Evolutionary conservation across 768 basidiomycete species (phyloP), one percentile per base, ranked within the genome.

Genomic region (Mycena polygramma): DNA sequence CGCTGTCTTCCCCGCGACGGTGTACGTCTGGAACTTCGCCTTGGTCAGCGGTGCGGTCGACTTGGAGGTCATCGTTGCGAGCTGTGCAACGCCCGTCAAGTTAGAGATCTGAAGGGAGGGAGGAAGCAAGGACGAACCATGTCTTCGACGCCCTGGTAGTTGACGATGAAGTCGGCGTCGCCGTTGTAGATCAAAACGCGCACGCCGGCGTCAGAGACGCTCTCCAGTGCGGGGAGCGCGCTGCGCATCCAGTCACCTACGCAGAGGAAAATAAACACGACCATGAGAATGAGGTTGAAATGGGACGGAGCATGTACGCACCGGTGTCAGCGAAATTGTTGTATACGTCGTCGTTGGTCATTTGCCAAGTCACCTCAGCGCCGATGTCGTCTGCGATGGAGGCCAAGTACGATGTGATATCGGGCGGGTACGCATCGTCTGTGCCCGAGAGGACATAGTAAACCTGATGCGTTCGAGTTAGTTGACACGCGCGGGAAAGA

Each of bases 131-230:
- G 22, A 52, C 52, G 39, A 43, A 89, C 52, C 70, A 68, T 67
- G 30, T 52, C 57, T 43, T 71, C 70, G 36, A 68, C 39, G n/a
- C 70, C 70, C 83, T 87, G 87, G 65, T 35, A 20, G 58, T 57
- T 58, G 2, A 41, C 54, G 19, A 26, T 2, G 51, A 4, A 51
- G 3, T 45, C 61, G 39, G 87, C 89, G 73, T 90, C 89, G 41
- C 89, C 89, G 63, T 85, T 86, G 71, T 83, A 90, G 24, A 90
- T 4, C 36, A 26, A 35, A 24, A 55, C 73, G 59, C 83, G 45
- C 41, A 88, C 87, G 13, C 90, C 89, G 57, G 89, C 82, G 64
- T 90, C 83, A 72, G 91, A 88, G 15, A 91, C 88, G 8, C 76
- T 82, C 75, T 90, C 89, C 22, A 91, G 78, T 65, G 84, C 67